Evolutionary conservation across 495 filamentous ascomycete species (phyloP).

Genomic region (Podospora australis): DNA sequence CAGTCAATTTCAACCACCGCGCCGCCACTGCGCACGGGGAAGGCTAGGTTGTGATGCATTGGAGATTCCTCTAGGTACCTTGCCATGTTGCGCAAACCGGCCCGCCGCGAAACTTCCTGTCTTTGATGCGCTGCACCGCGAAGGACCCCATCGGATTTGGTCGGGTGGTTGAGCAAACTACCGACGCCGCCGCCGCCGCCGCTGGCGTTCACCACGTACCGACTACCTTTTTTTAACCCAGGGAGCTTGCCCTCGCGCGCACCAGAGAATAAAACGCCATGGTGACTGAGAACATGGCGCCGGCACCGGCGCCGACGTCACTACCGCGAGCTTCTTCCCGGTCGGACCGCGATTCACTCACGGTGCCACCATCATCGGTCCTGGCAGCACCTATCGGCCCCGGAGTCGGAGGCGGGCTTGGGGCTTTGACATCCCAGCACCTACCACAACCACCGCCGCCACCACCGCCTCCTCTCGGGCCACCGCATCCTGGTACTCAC

Average conservation of each 20-base stretch:
- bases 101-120: constrained; percentile 11
- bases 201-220: constrained; percentile 1
- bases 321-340: constrained; percentile 13
- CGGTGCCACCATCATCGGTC: constrained; percentile 18
- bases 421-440: too few species aligned
- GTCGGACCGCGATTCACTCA: constrained; percentile 22
- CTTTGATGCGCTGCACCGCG: constrained; percentile 31
- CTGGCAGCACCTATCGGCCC: constrained; percentile 13
- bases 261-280: constrained; percentile 10
- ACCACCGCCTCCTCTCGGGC: constrained; percentile 4
- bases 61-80: constrained; percentile 14
- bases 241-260: background rate
- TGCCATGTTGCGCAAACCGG: constrained; percentile 29
- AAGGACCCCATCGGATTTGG: constrained; percentile 14
- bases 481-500: constrained; percentile 2
- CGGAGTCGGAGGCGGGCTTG: too few species aligned
- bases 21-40: constrained; percentile 15
- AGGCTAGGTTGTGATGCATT: constrained; percentile 34
- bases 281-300: constrained; percentile 24
- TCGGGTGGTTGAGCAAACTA: constrained; percentile 21
- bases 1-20: constrained; percentile 7
- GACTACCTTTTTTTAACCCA: background rate
- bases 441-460: background rate
- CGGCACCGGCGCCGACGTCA: constrained; percentile 17
- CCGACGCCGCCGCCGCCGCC: constrained; percentile 7